Conservation (phyloP, 345 rosid genomes). For the Melaleuca quinquenervia region DNA sequence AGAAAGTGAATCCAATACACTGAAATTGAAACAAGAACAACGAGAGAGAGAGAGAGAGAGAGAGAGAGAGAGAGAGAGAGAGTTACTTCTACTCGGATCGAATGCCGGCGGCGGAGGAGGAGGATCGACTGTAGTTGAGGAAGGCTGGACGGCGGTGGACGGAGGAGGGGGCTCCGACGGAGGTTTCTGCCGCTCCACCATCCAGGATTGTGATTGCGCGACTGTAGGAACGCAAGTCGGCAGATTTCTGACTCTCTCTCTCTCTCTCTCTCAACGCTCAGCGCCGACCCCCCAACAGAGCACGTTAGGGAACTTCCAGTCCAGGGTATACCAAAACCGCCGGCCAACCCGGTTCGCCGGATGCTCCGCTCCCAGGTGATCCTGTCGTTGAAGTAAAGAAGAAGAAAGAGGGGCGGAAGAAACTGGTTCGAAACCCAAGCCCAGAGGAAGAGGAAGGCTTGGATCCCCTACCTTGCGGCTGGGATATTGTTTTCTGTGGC, state of each 20-base stretch:
- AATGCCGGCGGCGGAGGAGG: constrained; percentile 24
- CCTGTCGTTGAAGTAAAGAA: neutral
- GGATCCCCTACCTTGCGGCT: no score
- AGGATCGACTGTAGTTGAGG: neutral
- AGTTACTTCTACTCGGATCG: constrained; percentile 83
- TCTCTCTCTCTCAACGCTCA: neutral
- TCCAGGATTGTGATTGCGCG: neutral
- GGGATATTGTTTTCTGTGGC: no score
- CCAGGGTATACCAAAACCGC: neutral
- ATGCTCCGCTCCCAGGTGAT: neutral
- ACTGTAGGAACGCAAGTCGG: neutral
- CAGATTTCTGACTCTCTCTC: neutral
- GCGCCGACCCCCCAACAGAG: neutral
- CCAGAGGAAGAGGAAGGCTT: neutral
- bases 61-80: neutral
- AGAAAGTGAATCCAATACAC: neutral
- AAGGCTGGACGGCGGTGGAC: constrained; percentile 3
- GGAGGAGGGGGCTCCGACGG: constrained; percentile 12
- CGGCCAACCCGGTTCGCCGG: neutral
- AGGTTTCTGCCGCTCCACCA: constrained; percentile 29
- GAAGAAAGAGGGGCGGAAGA: neutral
- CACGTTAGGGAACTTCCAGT: neutral
- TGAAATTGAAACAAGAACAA: neutral
- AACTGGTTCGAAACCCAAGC: neutral
- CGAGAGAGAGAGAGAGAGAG: neutral